Percentiles rank a stretch among this genome's conserved stretches.
These are phyloP conservation scores for Asclepias syriaca DNA, from an alignment of 257 asterid genomes.

Conservation along the genomic window DNA sequence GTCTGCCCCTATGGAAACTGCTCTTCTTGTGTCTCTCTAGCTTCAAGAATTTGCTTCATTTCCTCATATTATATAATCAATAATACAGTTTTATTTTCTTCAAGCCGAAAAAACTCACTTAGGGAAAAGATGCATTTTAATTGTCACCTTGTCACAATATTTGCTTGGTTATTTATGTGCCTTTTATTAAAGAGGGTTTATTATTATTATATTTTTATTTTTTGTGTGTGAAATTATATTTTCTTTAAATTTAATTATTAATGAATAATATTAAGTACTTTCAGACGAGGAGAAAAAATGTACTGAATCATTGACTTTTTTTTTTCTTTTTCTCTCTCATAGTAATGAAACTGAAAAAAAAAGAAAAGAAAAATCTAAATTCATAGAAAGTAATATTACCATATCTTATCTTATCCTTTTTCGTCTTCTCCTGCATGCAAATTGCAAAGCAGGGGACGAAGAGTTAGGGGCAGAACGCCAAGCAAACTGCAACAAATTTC, in stretches of 20 bases:
- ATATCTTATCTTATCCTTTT: slow-evolving; percentile 7
- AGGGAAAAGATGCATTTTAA: neutral
- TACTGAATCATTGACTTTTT: no score
- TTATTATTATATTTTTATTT: no score
- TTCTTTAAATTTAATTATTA: no score
- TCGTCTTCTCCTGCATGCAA: neutral
- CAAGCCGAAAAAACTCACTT: neutral
- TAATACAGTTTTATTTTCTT: neutral
- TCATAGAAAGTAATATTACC: neutral
- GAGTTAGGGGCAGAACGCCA: neutral
- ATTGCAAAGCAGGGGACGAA: neutral
- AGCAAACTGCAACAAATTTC: slow-evolving; percentile 1
- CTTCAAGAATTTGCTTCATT: neutral
- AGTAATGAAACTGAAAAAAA: no score
- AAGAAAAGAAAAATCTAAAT: neutral
- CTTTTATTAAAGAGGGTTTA: no score
- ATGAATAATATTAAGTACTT: no score
- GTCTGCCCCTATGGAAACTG: neutral
- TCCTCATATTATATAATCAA: neutral
- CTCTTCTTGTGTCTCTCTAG: neutral
- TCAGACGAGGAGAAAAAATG: no score
- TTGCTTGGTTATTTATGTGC: no score
- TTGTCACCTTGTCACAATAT: neutral
- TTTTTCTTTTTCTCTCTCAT: no score
- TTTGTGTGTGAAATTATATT: no score